Percentiles rank a stretch among this genome's conserved stretches.
These are phyloP conservation scores for Diplodia mutila DNA, from an alignment of 2,329 filamentous ascomycete genomes.

Conservation along the genomic window DNA sequence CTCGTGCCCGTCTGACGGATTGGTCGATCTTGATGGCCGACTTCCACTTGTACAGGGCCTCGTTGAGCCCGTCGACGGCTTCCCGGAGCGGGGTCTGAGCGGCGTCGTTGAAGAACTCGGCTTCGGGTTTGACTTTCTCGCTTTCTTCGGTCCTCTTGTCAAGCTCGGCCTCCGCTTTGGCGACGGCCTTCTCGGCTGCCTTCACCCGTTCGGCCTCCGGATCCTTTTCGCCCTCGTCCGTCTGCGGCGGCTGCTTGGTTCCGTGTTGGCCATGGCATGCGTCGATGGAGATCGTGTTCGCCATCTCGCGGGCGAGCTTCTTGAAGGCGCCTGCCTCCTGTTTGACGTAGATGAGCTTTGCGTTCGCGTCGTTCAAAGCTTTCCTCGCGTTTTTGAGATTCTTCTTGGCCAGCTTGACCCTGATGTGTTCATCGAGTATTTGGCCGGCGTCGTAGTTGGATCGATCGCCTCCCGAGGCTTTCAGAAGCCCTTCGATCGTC, in stretches of 20 bases:
- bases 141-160: background rate
- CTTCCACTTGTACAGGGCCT: background rate
- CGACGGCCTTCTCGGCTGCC: background rate
- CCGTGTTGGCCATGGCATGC: no score
- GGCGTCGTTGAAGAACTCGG: background rate
- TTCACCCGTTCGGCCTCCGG: slow-evolving; percentile 17
- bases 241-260: slow-evolving; percentile 21
- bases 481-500: background rate
- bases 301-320: background rate
- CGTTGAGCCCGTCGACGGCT: background rate
- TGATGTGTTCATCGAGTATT: background rate
- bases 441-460: background rate
- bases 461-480: no score
- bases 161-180: background rate
- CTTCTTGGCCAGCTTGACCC: background rate
- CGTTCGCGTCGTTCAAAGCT: background rate
- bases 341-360: background rate
- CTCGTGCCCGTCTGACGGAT: background rate
- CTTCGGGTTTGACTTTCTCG: background rate
- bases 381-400: background rate
- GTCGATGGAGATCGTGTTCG: background rate
- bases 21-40: background rate
- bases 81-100: background rate
- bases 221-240: slow-evolving; percentile 21
- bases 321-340: background rate